Conservation (phyloP, 768 basidiomycete genomes). For the Lactarius sanguifluus region DNA sequence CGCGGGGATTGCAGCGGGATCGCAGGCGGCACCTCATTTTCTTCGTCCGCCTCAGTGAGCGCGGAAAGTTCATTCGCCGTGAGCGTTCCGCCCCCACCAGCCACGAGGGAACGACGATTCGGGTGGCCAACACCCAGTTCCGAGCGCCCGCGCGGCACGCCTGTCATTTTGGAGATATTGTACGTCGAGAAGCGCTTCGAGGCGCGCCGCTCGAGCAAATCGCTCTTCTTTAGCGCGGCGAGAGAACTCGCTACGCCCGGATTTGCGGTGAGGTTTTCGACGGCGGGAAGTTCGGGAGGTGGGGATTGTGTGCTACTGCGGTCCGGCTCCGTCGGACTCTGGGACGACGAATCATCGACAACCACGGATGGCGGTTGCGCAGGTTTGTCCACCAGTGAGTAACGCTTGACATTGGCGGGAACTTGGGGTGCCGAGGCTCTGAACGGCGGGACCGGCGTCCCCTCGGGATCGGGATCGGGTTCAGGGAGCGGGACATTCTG, state of each 20-base stretch:
- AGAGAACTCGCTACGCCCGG: conserved; percentile 67
- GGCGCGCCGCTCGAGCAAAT: conserved; percentile 84
- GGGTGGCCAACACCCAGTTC: conserved; percentile 42
- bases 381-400: conserved; percentile 76
- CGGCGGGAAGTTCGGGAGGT: conserved; percentile 39
- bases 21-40: conserved; percentile 35
- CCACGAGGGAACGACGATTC: conserved; percentile 67
- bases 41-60: conserved; percentile 73
- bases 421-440: conserved; percentile 41
- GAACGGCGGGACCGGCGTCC: conserved; percentile 34
- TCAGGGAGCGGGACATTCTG: conserved; percentile 24
- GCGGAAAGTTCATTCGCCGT: conserved; percentile 73
- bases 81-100: conserved; percentile 52
- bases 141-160: conserved; percentile 47
- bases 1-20: conserved; percentile 27
- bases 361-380: conserved; percentile 50
- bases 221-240: conserved; percentile 84
- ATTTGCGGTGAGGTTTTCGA: conserved; percentile 49
- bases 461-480: conserved; percentile 27
- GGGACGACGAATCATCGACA: conserved; percentile 48
- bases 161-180: conserved; percentile 92
- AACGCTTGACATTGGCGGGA: conserved; percentile 72
- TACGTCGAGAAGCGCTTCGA: conserved; percentile 96
- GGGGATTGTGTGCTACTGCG: conserved; percentile 28
- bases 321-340: conserved; percentile 29